Evolutionary conservation across 768 basidiomycete species (phyloP).

Genomic region (Lactarius tabidus): DNA sequence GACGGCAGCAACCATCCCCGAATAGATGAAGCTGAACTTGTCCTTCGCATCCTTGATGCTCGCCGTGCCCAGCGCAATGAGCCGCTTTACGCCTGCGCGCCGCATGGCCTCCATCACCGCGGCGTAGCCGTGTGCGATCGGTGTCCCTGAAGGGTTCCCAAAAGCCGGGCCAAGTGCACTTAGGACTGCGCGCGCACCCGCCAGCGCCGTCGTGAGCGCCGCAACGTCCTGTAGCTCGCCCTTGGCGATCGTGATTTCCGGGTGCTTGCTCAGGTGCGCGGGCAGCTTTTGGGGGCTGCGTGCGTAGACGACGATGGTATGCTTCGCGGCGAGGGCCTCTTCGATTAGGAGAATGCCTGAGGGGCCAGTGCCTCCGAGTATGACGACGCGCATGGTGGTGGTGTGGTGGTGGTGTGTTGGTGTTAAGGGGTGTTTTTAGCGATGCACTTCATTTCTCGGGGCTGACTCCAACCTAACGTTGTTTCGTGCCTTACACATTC

Average conservation of each 20-base stretch:
- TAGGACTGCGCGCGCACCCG: conserved; percentile 57
- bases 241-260: conserved; percentile 46
- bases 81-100: conserved; percentile 46
- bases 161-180: conserved; percentile 60
- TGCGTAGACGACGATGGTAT: conserved; percentile 56
- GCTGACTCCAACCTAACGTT: background rate
- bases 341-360: conserved; percentile 54
- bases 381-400: conserved; percentile 47
- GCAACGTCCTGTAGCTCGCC: conserved; percentile 54
- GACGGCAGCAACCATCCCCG: conserved; percentile 38
- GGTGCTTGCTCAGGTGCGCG: conserved; percentile 42
- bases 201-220: conserved; percentile 47
- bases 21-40: conserved; percentile 46
- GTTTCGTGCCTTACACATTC: background rate
- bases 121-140: conserved; percentile 58
- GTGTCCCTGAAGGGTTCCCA: conserved; percentile 44
- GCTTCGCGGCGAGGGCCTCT: conserved; percentile 44
- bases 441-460: background rate
- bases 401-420: background rate
- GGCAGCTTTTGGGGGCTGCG: conserved; percentile 63
- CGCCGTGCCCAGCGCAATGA: conserved; percentile 64
- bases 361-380: conserved; percentile 70
- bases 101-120: conserved; percentile 55
- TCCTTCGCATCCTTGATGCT: conserved; percentile 62
- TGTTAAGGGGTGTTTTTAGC: background rate